Percentiles rank a stretch among this genome's conserved stretches.
These are phyloP conservation scores for Achlya hypogyna DNA, from an alignment of 352 stramenopile species.

Conservation along the genomic window DNA sequence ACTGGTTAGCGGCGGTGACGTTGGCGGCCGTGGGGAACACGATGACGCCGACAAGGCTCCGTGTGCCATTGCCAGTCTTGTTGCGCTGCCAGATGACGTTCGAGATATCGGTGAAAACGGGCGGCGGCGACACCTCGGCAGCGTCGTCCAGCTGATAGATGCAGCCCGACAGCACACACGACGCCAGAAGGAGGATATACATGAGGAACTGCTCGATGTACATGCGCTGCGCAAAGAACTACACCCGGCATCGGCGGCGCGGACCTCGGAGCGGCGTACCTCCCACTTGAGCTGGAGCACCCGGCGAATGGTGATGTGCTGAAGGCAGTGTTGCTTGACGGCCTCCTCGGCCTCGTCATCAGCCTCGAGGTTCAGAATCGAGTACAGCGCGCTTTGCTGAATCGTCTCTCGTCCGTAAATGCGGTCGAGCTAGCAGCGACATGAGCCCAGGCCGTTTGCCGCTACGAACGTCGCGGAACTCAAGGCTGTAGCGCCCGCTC, in stretches of 20 bases:
- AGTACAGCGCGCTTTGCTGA: constrained; percentile 9
- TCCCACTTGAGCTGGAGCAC: constrained; percentile 21
- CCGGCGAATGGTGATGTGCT: constrained; percentile 12
- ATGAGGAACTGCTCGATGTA: constrained; percentile 20
- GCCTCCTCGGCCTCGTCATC: constrained; percentile 4
- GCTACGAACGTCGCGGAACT: constrained; percentile 11
- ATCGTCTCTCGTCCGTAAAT: constrained; percentile 16
- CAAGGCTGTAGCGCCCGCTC: constrained; percentile 6
- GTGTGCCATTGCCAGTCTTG: background rate
- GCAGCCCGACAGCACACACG: constrained; percentile 14
- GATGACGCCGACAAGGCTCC: background rate
- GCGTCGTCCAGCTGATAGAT: constrained; percentile 19
- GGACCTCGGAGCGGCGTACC: background rate
- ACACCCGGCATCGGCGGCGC: background rate
- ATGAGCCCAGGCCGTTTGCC: background rate
- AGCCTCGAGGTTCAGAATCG: constrained; percentile 7
- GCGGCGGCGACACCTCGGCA: no score
- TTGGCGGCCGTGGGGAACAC: background rate
- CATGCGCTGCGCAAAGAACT: constrained; percentile 19
- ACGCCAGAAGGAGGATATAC: constrained; percentile 15
- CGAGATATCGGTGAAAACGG: no score
- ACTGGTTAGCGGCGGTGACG: background rate
- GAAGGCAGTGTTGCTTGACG: constrained; percentile 16
- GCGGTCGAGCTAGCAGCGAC: constrained; percentile 11
- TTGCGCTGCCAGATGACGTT: no score